Evolutionary conservation across 2,329 filamentous ascomycete genomes (phyloP).

Genomic region (Phialocephala sp.): DNA sequence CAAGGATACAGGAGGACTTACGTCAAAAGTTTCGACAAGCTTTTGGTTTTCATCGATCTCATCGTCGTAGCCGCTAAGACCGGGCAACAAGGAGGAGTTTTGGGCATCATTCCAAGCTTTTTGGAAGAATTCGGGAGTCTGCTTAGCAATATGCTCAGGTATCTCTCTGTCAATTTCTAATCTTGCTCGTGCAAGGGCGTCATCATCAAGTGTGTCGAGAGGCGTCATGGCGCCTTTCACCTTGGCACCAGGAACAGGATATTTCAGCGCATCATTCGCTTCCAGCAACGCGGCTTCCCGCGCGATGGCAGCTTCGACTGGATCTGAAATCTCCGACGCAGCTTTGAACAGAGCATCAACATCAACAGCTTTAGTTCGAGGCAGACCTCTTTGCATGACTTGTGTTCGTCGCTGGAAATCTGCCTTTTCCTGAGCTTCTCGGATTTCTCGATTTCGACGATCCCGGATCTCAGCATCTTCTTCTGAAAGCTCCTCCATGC

Average conservation of each 20-base stretch:
- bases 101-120: conserved; percentile 59
- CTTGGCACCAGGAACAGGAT: conserved; percentile 70
- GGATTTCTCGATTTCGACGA: conserved; percentile 74
- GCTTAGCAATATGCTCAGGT: conserved; percentile 53
- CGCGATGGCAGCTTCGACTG: conserved; percentile 72
- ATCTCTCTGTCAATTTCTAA: conserved; percentile 66
- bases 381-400: conserved; percentile 85
- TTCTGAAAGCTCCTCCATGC: conserved; percentile 57
- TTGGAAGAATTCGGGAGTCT: conserved; percentile 59
- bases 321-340: conserved; percentile 65
- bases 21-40: conserved; percentile 69
- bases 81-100: conserved; percentile 68
- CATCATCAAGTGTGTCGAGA: conserved; percentile 72
- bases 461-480: conserved; percentile 76
- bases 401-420: conserved; percentile 87
- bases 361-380: conserved; percentile 77
- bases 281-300: conserved; percentile 80
- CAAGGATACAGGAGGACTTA: conserved; percentile 48
- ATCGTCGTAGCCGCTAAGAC: conserved; percentile 81
- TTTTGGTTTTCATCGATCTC: conserved; percentile 52
- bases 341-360: conserved; percentile 69
- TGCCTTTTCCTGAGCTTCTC: conserved; percentile 69
- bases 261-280: conserved; percentile 79
- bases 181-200: conserved; percentile 74
- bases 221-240: conserved; percentile 65